Evolutionary conservation across 495 filamentous ascomycete species (phyloP).

Genomic region (Xeromyces bisporus): DNA sequence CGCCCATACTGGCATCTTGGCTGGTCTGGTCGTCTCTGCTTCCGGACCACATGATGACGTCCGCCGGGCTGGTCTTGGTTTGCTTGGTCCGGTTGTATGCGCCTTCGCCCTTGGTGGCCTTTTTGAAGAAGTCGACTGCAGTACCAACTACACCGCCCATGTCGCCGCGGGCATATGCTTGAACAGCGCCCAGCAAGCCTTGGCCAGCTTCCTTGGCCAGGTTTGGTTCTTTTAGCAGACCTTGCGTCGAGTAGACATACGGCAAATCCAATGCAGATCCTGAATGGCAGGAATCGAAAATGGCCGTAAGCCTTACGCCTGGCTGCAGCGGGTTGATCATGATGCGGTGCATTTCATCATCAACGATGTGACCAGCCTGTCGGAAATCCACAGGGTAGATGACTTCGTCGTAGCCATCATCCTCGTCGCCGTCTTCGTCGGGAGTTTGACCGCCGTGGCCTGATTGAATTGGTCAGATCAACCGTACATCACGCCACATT

Average conservation of each 20-base stretch:
- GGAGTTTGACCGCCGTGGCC: constrained; percentile 95
- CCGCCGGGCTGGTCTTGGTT: constrained; percentile 87
- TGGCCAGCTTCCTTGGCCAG: constrained; percentile 94
- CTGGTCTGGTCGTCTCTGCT: constrained; percentile 92
- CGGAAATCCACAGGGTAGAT: constrained; percentile 96
- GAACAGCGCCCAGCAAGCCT: constrained; percentile 78
- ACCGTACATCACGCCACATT: too few relatives aligned
- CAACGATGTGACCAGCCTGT: constrained; percentile 79
- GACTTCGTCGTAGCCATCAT: constrained; percentile 93
- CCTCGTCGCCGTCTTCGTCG: constrained; percentile 86
- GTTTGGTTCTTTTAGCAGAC: constrained; percentile 95
- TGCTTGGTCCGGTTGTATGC: constrained; percentile 61
- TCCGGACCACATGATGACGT: constrained; percentile 95
- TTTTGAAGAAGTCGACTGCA: constrained; percentile 81
- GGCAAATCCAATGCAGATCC: constrained; percentile 91
- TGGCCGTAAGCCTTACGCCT: constrained; percentile 85
- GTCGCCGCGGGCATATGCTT: constrained; percentile 79
- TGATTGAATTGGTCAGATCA: constrained; percentile 13
- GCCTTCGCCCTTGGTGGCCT: constrained; percentile 71
- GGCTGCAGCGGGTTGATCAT: constrained; percentile 72
- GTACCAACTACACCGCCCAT: constrained; percentile 65
- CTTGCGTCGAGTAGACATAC: constrained; percentile 91
- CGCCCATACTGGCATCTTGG: constrained; percentile 45
- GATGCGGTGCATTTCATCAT: constrained; percentile 97
- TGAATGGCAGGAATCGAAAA: constrained; percentile 99